Conservation (phyloP, 108 stramenopile species). For the Nannochloropsis gaditana region DNA sequence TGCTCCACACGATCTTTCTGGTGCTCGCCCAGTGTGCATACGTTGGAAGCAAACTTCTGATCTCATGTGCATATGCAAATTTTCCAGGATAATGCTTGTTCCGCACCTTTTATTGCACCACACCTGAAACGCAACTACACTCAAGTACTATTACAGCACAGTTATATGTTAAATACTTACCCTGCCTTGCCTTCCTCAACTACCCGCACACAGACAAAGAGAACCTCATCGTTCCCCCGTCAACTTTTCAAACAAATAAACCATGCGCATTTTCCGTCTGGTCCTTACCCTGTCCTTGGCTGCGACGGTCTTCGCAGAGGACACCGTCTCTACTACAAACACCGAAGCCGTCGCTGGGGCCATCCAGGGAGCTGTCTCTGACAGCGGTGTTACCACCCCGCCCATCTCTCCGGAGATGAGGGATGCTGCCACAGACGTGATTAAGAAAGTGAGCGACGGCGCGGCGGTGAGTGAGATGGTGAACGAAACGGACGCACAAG, state of each 20-base stretch:
- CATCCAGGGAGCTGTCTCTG: background rate
- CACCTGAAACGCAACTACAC: too few species aligned
- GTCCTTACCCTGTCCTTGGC: background rate
- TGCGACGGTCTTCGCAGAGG: background rate
- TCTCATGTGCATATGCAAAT: too few species aligned
- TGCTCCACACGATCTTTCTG: slow-evolving; percentile 2
- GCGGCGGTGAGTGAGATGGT: too few species aligned
- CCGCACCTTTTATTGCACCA: too few species aligned
- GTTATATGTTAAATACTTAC: background rate
- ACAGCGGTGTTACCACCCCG: too few species aligned
- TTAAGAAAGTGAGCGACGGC: too few species aligned
- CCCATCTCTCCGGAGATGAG: too few species aligned
- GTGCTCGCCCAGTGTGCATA: background rate
- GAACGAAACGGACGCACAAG: background rate
- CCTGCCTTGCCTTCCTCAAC: background rate
- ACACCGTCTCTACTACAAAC: background rate
- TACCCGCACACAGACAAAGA: background rate
- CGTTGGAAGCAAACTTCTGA: too few species aligned
- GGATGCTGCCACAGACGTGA: too few species aligned
- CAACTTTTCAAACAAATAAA: background rate
- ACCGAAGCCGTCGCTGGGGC: background rate
- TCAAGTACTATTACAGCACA: background rate
- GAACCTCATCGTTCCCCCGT: too few species aligned
- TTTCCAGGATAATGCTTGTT: too few species aligned
- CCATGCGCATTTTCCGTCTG: slow-evolving; percentile 13